These are phyloP conservation scores for Trichoderma orchidacearum DNA, from an alignment of 495 filamentous ascomycete genomes.

Conservation along the genomic window DNA sequence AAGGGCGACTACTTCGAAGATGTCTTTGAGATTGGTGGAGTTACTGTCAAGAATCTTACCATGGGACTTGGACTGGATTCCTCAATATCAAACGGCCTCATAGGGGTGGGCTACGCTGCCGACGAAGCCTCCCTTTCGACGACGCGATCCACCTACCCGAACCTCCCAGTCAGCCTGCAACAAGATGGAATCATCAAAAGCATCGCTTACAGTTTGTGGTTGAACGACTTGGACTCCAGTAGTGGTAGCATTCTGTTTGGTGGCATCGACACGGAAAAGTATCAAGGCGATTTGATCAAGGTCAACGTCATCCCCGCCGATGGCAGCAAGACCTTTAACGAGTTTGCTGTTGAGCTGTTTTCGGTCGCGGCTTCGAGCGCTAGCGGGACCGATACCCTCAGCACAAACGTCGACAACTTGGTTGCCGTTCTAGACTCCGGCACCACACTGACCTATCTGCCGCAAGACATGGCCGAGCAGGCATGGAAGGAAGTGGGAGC, in stretches of 20 bases:
- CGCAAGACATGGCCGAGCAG: constrained; percentile 47
- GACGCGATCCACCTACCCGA: constrained; percentile 46
- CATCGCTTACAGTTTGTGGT: constrained; percentile 79
- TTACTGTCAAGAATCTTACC: constrained; percentile 53
- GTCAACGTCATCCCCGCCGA: constrained; percentile 43
- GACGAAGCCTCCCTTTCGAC: constrained; percentile 61
- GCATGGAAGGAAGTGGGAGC: constrained; percentile 62
- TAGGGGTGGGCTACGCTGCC: constrained; percentile 72
- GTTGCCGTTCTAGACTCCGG: constrained; percentile 80
- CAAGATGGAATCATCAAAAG: constrained; percentile 61
- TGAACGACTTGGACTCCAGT: constrained; percentile 54
- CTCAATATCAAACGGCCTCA: constrained; percentile 59
- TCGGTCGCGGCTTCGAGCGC: constrained; percentile 29
- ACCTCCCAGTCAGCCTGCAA: constrained; percentile 67
- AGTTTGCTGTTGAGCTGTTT: constrained; percentile 69
- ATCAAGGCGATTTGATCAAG: constrained; percentile 54
- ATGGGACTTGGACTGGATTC: constrained; percentile 72
- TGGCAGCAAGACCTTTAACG: constrained; percentile 29
- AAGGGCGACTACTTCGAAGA: constrained; percentile 74
- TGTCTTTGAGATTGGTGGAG: constrained; percentile 55
- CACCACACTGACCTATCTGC: constrained; percentile 74
- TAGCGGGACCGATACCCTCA: constrained; percentile 34
- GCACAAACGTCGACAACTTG: constrained; percentile 38
- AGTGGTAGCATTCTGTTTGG: constrained; percentile 50
- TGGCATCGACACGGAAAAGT: constrained; percentile 83